These are phyloP conservation scores for Citrus unshiu DNA, from an alignment of 345 rosid genomes.

Conservation along the genomic window DNA sequence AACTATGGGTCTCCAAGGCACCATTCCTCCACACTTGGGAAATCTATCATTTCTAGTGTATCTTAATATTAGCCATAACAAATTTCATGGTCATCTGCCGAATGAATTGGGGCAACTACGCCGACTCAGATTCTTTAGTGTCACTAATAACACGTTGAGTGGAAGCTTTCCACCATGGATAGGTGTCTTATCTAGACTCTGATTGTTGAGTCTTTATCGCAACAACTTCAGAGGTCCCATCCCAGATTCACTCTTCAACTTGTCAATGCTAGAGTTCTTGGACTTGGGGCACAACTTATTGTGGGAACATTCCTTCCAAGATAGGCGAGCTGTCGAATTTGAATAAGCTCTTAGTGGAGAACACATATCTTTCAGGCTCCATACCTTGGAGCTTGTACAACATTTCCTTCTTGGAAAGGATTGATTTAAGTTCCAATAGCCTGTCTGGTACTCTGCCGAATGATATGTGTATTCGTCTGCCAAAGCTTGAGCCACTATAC, in stretches of 20 bases:
- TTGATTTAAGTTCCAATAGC: not conserved
- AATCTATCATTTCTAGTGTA: slow-evolving; percentile 6
- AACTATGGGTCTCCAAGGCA: slow-evolving; percentile 2
- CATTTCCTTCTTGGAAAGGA: not conserved
- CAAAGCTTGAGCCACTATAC: not conserved
- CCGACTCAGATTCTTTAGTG: not conserved
- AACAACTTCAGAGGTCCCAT: slow-evolving; percentile 5
- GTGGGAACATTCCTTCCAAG: not conserved
- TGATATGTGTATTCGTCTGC: not conserved
- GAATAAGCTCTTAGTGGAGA: not conserved
- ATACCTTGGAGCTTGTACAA: not conserved
- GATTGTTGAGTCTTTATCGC: not conserved
- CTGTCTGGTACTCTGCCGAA: not conserved
- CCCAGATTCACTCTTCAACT: not conserved
- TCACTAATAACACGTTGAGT: not conserved
- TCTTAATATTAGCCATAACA: not conserved
- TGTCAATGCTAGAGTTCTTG: not conserved
- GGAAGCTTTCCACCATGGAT: slow-evolving; percentile 4
- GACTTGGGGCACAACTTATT: not conserved
- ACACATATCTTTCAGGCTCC: not conserved
- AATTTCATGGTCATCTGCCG: slow-evolving; percentile 6
- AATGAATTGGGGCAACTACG: not conserved
- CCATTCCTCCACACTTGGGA: slow-evolving; percentile 12
- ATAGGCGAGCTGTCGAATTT: not conserved
- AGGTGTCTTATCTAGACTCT: not conserved